Evolutionary conservation across 768 basidiomycete species (phyloP), one percentile per base, ranked within the genome.

Genomic region (Phanerodontia chrysosporium): DNA sequence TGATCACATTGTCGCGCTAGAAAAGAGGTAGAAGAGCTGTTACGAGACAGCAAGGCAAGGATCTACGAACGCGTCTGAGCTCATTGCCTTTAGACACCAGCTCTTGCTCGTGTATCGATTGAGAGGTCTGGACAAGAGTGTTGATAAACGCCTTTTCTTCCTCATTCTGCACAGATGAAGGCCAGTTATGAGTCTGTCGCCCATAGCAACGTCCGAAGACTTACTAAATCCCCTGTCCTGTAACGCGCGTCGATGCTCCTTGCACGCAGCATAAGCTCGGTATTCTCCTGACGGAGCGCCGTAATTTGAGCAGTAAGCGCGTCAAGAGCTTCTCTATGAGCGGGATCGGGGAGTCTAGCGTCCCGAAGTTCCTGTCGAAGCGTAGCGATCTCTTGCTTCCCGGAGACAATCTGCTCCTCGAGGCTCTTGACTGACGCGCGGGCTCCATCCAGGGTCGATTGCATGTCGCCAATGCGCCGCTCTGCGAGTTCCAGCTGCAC

Each of bases 81-180:
- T 75, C 73, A 51, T 75, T 75, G 27, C 70, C 67, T 30, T 73
- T 73, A 22, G 66, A 64, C 14, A 72, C 65, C 18, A 74, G 62
- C 44, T 70, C 67, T 59, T 71, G 70, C 54, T 74, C 71, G 46
- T 74, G 67, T n/a, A 70, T 65, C 5, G 66, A 55, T 36, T 69
- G 70, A 9, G 72, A 67, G 13, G 69, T 70, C n/a, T 67, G 67
- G 8, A 70, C 53, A 3, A 75, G 62, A 7, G 62, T 60, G 48
- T 70, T 63, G 24, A 74, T 67, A 49, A 74, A 72, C 1, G 58
- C 48, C 56, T 68, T 73, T 56, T 75, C 74, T 51, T 71, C 70
- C 25, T 66, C 66, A 22, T 61, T 67, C 73, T 74, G 32, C 44
- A 30, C 21, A 14, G 36, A 14, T 28, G 0, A 51, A 29, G 28